A percentile compares a stretch with the other conserved stretches of the same genome.
Conservation (phyloP, 441 rosid genomes). For the Bocquillonia castaneifolia region DNA sequence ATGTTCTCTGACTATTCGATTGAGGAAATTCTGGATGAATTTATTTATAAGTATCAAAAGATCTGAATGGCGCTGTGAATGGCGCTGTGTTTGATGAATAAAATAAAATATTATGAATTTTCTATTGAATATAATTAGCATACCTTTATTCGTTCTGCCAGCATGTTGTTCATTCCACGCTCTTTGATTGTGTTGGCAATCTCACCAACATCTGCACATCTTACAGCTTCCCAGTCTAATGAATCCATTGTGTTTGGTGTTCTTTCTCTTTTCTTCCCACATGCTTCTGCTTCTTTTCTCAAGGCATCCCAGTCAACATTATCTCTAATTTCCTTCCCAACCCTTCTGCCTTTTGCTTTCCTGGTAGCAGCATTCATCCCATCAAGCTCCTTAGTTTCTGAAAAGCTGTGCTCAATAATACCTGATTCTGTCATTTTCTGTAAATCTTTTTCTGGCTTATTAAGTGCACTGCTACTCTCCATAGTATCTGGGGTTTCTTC, state of each 20-base stretch:
- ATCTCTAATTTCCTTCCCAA: conserved; percentile 43
- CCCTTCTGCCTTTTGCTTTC: conserved; percentile 44
- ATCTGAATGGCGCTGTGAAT: neutral
- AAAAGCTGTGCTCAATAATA: conserved; percentile 36
- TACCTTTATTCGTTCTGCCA: conserved; percentile 91
- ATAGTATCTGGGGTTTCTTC: conserved; percentile 30
- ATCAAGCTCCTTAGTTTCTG: conserved; percentile 36
- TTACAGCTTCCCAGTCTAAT: conserved; percentile 76
- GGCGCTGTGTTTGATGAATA: conserved; percentile 7
- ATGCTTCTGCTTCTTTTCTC: conserved; percentile 49
- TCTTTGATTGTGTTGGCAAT: conserved; percentile 74
- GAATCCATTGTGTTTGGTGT: conserved; percentile 63
- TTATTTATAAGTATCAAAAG: conserved; percentile 26
- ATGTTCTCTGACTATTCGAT: conserved; percentile 67
- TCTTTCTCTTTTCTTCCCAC: conserved; percentile 47
- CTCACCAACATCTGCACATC: conserved; percentile 57
- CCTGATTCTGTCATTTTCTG: conserved; percentile 33
- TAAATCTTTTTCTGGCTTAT: conserved; percentile 26
- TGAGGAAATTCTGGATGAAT: conserved; percentile 69
- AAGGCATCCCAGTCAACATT: conserved; percentile 74
- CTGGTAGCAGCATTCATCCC: conserved; percentile 35
- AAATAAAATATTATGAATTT: conserved; percentile 2
- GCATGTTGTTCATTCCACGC: conserved; percentile 93
- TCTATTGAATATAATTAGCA: conserved; percentile 7
- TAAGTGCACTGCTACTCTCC: conserved; percentile 39